Evolutionary conservation across 2,329 filamentous ascomycete species (phyloP).

Genomic region (Hypocrella siamensis): DNA sequence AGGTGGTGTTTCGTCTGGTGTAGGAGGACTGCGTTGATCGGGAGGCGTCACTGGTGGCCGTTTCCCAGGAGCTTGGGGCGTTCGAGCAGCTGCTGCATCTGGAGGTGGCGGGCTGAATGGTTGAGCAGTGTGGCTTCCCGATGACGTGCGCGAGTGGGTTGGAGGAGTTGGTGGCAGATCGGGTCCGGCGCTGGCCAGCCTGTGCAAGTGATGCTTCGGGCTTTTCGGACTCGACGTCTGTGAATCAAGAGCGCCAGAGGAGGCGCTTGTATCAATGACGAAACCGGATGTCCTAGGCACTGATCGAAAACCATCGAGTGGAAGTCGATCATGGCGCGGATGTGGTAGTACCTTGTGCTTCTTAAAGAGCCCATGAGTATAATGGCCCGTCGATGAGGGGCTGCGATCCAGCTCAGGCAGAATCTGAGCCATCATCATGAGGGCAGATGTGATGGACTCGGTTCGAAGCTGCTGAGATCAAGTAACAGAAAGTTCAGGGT

Average conservation of each 20-base stretch:
- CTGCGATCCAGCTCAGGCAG: slow-evolving; percentile 13
- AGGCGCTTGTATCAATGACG: slow-evolving; percentile 11
- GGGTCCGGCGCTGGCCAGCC: slow-evolving; percentile 27
- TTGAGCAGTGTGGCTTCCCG: slow-evolving; percentile 28
- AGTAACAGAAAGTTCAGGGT: slow-evolving; percentile 1
- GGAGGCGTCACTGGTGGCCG: slow-evolving; percentile 42
- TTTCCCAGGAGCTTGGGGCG: slow-evolving; percentile 20
- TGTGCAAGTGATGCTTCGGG: slow-evolving; percentile 25
- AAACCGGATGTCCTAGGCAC: slow-evolving; percentile 9
- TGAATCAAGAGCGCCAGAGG: neutral
- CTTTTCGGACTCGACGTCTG: slow-evolving; percentile 19
- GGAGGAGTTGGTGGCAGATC: slow-evolving; percentile 48
- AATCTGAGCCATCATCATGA: slow-evolving; percentile 16
- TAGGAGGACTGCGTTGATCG: slow-evolving; percentile 52
- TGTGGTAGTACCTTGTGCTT: slow-evolving; percentile 29
- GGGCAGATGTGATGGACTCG: slow-evolving; percentile 8
- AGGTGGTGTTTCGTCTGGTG: slow-evolving; percentile 62
- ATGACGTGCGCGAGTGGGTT: slow-evolving; percentile 41
- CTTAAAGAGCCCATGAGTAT: slow-evolving; percentile 24
- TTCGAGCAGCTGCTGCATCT: slow-evolving; percentile 21
- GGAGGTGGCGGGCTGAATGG: slow-evolving; percentile 25
- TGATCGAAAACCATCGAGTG: slow-evolving; percentile 11
- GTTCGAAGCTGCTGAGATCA: slow-evolving; percentile 12
- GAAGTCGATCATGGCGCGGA: slow-evolving; percentile 13
- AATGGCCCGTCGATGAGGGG: slow-evolving; percentile 11